Evolutionary conservation across 2,329 filamentous ascomycete genomes (phyloP), one percentile per base, ranked within the genome.

Genomic region (Microcyclospora tardicrescens): DNA sequence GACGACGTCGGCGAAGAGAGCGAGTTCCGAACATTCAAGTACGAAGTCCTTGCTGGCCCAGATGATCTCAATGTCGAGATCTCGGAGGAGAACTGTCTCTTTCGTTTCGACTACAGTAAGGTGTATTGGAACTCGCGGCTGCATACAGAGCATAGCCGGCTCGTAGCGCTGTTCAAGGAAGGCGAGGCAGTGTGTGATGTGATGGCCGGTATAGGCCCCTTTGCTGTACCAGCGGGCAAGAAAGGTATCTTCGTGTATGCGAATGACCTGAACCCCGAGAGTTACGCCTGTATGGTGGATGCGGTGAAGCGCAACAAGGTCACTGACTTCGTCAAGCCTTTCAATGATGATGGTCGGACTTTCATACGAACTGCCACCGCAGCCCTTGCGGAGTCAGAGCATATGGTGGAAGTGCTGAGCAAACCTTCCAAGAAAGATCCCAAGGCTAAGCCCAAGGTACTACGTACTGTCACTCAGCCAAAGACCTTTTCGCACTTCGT

Each of bases 121-220:
- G 91, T 98, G 3, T 98, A 98, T 69, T 98, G 89, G 89, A 98
- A 98, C 63, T 86, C 79, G 54, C 79, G 89, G 49, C 74, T 98
- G 11, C 81, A 93, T 53, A 83, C 78, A 1, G 91, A 98, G 62
- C 91, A 98, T 62, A 77, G 80, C 47, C 73, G 91, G 2, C 67
- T 96, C 12, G 76, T 89, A 42, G 66, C 72, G 37, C 64, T 79
- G 39, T 95, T 96, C 66, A 66, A 75, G 40, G 77, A 81, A 6
- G 87, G 91, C 30, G 83, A 96, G 55, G 86, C 86, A 3, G 83
- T 96, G 1, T 91, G 81, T 64, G 91, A 98, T 61, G 81, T 95
- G 47, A 98, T 96, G 89, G 89, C 87, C 1, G 91, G 91, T 33
- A 87, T 98, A 36, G 91, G 91, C 0, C 91, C 91, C 0, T 98